Conservation (phyloP, 257 asterid species). For the Przewalskia tangutica region DNA sequence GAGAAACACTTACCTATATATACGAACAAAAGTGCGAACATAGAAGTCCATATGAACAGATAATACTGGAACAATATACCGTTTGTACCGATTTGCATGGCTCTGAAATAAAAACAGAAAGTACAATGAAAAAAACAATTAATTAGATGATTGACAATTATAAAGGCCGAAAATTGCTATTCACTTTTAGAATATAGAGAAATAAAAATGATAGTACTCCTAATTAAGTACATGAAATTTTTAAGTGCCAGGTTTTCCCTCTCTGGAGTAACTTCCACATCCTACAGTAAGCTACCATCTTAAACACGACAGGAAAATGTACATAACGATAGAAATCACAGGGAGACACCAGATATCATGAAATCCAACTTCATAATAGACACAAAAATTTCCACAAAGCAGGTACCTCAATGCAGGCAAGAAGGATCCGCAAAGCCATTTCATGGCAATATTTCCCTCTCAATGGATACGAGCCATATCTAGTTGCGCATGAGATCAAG, state of each 20-base stretch:
- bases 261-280: background rate
- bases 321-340: background rate
- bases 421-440: slow-evolving; percentile 93
- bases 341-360: background rate
- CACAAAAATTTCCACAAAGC: background rate
- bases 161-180: background rate
- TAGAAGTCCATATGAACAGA: slow-evolving; percentile 95
- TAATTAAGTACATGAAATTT: background rate
- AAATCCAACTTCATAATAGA: background rate
- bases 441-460: slow-evolving; percentile 93
- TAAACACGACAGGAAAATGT: background rate
- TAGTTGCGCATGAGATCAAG: slow-evolving; percentile 16
- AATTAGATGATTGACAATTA: background rate
- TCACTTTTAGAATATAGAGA: background rate
- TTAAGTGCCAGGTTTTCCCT: background rate
- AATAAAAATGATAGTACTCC: background rate
- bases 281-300: background rate
- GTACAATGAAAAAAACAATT: background rate
- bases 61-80: slow-evolving; percentile 81
- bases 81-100: slow-evolving; percentile 92
- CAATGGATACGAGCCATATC: slow-evolving; percentile 91
- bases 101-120: slow-evolving; percentile 43
- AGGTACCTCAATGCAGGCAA: slow-evolving; percentile 84
- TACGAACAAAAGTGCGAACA: slow-evolving; percentile 83
- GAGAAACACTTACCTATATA: slow-evolving; percentile 58